Conservation (phyloP, 176 grass and related monocot genomes). For the Eragrostis nindensis region DNA sequence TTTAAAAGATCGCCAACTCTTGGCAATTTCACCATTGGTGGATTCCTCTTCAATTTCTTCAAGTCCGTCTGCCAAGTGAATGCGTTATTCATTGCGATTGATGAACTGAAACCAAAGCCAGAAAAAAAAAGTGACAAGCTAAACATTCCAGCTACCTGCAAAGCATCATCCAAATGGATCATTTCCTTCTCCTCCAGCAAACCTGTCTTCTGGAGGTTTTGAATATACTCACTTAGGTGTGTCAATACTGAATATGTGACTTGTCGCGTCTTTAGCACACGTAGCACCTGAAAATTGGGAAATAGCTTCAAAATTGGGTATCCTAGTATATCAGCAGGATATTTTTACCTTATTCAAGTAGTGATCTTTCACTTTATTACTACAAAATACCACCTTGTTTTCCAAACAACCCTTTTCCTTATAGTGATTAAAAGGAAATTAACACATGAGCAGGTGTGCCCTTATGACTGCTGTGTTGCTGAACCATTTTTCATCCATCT, state of each 20-base stretch:
- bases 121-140: not conserved
- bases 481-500: not conserved
- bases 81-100: not conserved
- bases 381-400: not conserved
- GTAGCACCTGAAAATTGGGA: constrained; percentile 69
- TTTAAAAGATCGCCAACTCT: constrained; percentile 72
- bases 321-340: not conserved
- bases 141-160: constrained; percentile 67
- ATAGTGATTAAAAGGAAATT: not conserved
- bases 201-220: constrained; percentile 88
- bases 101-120: constrained; percentile 22
- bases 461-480: not conserved
- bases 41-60: constrained; percentile 89
- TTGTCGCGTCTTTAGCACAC: constrained; percentile 86
- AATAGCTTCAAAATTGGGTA: not conserved
- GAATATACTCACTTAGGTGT: constrained; percentile 88
- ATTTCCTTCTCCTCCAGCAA: constrained; percentile 91
- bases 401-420: not conserved
- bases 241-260: constrained; percentile 94
- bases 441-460: not conserved
- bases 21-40: constrained; percentile 92
- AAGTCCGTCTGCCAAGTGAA: constrained; percentile 78
- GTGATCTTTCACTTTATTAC: constrained; percentile 18
- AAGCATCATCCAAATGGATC: constrained; percentile 76
- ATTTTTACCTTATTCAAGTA: constrained; percentile 18